Conservation (phyloP, 306 rosid genomes). For the Pyrus communis region DNA sequence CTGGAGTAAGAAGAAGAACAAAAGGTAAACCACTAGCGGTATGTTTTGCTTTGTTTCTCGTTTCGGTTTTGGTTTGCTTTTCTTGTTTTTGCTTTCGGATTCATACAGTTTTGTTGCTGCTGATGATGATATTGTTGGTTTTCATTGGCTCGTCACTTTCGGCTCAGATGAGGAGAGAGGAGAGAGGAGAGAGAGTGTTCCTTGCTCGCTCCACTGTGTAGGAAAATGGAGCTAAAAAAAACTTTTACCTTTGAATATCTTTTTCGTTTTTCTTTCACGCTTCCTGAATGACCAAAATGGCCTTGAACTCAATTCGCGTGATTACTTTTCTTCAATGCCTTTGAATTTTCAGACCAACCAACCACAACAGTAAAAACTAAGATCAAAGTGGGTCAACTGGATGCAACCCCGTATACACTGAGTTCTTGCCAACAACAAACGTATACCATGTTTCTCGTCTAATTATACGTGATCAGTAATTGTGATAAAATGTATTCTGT, state of each 20-base stretch:
- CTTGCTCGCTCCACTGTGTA: slow-evolving; percentile 42
- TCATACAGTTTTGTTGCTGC: slow-evolving; percentile 2
- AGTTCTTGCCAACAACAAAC: background rate
- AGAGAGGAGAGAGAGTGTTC: background rate
- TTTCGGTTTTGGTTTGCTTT: background rate
- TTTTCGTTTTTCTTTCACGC: background rate
- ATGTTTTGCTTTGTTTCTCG: slow-evolving; percentile 5
- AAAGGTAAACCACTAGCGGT: background rate
- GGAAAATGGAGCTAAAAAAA: slow-evolving; percentile 20
- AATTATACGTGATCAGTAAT: too few relatives aligned
- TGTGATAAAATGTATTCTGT: too few relatives aligned
- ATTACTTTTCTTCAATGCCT: background rate
- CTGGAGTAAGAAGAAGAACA: slow-evolving; percentile 13
- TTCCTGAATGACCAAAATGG: slow-evolving; percentile 9
- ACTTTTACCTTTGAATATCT: background rate
- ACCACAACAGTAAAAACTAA: background rate
- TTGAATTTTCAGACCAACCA: background rate
- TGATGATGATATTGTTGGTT: slow-evolving; percentile 14
- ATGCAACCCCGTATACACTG: background rate
- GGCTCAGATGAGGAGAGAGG: slow-evolving; percentile 24
- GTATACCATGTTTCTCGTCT: background rate
- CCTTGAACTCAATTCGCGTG: slow-evolving; percentile 14
- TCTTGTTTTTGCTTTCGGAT: slow-evolving; percentile 1
- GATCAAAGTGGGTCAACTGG: background rate
- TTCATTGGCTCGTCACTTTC: slow-evolving; percentile 86